Base-by-base conservation (phyloP, 495 filamentous ascomycete genomes). In the Margaritispora aquatica region DNA sequence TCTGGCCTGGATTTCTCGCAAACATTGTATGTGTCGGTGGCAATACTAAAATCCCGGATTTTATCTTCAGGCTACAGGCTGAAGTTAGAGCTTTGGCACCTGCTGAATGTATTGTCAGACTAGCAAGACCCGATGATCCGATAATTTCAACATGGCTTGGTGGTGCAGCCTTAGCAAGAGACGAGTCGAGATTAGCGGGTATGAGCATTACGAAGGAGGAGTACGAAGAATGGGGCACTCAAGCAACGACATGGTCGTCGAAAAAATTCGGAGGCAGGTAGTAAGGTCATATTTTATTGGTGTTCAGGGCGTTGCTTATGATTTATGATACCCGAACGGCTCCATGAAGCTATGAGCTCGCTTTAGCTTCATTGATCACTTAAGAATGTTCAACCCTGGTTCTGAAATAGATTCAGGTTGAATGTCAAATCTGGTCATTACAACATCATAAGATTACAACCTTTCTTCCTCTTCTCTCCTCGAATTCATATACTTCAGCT, bases 11-110 rank as follows among this genome's bases (percentile, higher is more conserved):
- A 0, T 82, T 96, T 63, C 72, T 97, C 47, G 86, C 90, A 9
- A 97, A 99, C 64, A 84, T 97, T 27, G 69, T 97, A 15, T 84
- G 96, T 8, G 88, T 96, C 2, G 95, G 94, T 0, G 95, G 94
- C 7, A 97, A 92, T 71, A 75, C 85, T 0, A 74, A 85, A 41
- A 82, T 96, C 21, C 79, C 84, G 4, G 92, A 92, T 0, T 96
- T 97, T 62, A 81, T 92, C 69, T 82, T 89, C 64, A 79, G 95
- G 64, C 69, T 99, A 72, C 86, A 93, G 69, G 80, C 77, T 1
- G 92, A 96, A 63, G 74, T 96, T 19, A 78, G 88, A 36, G 78
- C 86, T 56, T 76, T 90, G 29, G 86, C 88, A 0, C 90, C 92
- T 0, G 77, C 84, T 15, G 88, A 92, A 63, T 94, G 88, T 64